Base-by-base conservation (phyloP, 2,329 filamentous ascomycete genomes). In the Coniochaeta prunicola region DNA sequence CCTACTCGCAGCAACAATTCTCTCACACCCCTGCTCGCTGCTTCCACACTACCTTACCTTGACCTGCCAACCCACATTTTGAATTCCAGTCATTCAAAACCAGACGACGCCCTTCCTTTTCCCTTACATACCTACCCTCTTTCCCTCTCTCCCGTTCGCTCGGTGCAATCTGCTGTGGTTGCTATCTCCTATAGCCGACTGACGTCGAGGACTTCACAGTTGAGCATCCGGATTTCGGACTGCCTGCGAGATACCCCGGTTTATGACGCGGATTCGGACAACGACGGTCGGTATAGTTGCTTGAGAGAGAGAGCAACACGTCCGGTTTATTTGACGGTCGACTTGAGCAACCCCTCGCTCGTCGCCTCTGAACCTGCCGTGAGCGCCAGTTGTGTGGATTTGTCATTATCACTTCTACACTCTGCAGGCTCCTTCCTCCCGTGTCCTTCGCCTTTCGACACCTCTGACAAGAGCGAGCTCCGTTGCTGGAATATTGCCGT, bases 401-500 rank as follows among this genome's bases (percentile, higher is more conserved):
- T 55, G 28, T 55, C 53, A 34, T n/a, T 21, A 24, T 24, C 28
- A 55, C 10, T 55, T 55, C 53, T 55, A 36, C 53, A 4, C 28
- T 36, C 53, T 55, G 53, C 53, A 30, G 4, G 53, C 30, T 55
- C 53, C 53, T 55, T 55, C 53, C 53, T 53, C 8, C 30, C 48
- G 4, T 26, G n/a, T n/a, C 26, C 26, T 24, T 12, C 17, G 2
- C 13, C 28, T 33, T 21, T 10, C 53, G 36, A 55, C 33, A 13
- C 36, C 30, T 36, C n/a, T 24, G 53, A 55, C 53, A 55, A 55
- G 53, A 55, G 53, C 53, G 28, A 33, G 65, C 69, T 69, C 64
- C 65, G 73, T 68, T 74, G 73, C 73, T 75, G 73, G 66, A 74
- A 75, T 73, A 75, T 71, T 72, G 73, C 73, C 73, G 62, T 66